Percentiles rank a stretch among this genome's conserved stretches.
These are phyloP conservation scores for Venturia carpophila DNA, from an alignment of 2,329 filamentous ascomycete genomes.

Conservation along the genomic window DNA sequence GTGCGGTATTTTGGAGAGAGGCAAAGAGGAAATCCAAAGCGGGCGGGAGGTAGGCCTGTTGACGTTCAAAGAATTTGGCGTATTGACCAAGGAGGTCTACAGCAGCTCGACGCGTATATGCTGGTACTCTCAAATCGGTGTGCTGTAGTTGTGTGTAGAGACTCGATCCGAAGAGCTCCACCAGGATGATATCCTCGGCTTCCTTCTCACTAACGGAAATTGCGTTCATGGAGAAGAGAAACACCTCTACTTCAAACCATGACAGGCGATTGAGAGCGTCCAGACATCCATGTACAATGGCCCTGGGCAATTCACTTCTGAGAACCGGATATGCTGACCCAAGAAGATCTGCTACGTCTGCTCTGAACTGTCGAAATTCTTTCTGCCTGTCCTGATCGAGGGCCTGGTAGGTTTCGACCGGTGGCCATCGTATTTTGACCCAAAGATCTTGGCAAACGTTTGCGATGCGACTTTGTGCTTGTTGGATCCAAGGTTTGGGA, in stretches of 20 bases:
- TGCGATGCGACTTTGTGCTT: conserved; percentile 52
- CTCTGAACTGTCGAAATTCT: conserved; percentile 63
- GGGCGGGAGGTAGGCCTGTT: conserved; percentile 57
- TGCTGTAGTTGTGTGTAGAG: conserved; percentile 45
- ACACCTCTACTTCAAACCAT: conserved; percentile 46
- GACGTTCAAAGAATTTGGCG: conserved; percentile 66
- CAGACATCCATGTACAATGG: conserved; percentile 39
- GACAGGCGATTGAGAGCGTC: conserved; percentile 31
- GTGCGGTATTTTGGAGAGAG: conserved; percentile 53
- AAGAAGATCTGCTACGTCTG: conserved; percentile 71
- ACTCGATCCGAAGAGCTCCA: conserved; percentile 56
- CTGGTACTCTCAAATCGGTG: conserved; percentile 45
- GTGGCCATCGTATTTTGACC: conserved; percentile 62
- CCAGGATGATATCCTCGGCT: conserved; percentile 52
- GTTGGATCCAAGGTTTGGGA: conserved; percentile 48
- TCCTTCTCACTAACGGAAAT: conserved; percentile 58
- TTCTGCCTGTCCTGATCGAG: conserved; percentile 65
- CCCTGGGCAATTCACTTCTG: conserved; percentile 38
- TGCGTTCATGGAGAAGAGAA: conserved; percentile 55
- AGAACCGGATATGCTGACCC: conserved; percentile 59
- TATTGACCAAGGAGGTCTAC: conserved; percentile 65
- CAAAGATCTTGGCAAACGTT: conserved; percentile 59
- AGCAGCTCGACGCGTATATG: conserved; percentile 58
- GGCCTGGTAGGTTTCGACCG: conserved; percentile 46
- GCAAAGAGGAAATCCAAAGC: conserved; percentile 68